Base-by-base conservation (phyloP, 2,329 filamentous ascomycete genomes). In the Aspergillus sp. region DNA sequence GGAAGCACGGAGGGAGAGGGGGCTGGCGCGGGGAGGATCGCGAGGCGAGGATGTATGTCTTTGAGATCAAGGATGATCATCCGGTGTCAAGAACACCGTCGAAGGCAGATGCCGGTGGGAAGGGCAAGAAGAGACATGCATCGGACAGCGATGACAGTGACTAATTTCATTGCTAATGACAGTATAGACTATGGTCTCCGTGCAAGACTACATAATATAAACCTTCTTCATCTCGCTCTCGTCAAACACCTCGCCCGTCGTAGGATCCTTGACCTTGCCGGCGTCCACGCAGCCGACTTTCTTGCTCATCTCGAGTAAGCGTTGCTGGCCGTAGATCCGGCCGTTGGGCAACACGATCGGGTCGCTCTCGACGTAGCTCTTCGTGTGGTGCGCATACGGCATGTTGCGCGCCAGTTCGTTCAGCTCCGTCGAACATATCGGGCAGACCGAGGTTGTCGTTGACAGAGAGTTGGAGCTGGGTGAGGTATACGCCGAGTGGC, bases 341-440 rank as follows among this genome's bases (percentile, higher is more conserved):
- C 88, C 87, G 69, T 95, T 96, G 20, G 94, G 94, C 51, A 99
- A 74, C 41, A 97, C 82, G 17, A 95, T 82, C 1, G 94, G 82
- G 66, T 97, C 92, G 43, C 84, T 85, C 67, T 96, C 93, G 26
- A 97, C 90, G 56, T 90, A 89, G 67, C 90, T 96, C 78, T 95
- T 95, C 26, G 88, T 92, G 70, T 99, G 94, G 65, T 96, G 89
- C 2, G 94, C 94, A 64, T 97, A 97, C 0, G 94, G 94, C 42
- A 99, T 89, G 62, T 87, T 86, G 47, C 87, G 81, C 2, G 94
- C 93, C 32, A 99, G 82, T 64, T 92, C 89, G 70, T 97, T 97
- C 51, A 99, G 82, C 73, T 99, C 94, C 0, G 88, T 94, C 45
- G 88, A 94, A 77, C 94, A 99, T 66, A 99, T 97, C 3, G 94